phyloP scores from a whole-genome alignment of 805 yeast genomes.

The Barnettozyma populi region DNA sequence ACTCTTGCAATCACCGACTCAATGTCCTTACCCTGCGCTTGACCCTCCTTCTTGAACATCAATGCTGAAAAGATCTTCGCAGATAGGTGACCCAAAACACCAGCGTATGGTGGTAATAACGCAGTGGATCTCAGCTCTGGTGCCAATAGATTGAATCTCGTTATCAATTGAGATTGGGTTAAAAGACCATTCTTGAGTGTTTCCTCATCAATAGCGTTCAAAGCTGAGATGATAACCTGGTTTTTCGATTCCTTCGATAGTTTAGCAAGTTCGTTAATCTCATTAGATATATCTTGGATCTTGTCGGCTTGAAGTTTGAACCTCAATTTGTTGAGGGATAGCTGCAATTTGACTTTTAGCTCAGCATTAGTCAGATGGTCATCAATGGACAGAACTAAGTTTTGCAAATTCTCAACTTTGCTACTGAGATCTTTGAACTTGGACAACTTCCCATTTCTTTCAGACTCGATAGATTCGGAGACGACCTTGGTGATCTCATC shows the following conservation, averaged over 20 bases:
- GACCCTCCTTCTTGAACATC: constrained; percentile 72
- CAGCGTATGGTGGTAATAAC: constrained; percentile 90
- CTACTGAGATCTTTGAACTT: constrained; percentile 55
- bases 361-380: constrained; percentile 34
- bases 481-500: constrained; percentile 58
- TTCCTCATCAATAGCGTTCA: constrained; percentile 41
- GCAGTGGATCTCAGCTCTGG: constrained; percentile 89
- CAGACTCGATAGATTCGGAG: constrained; percentile 54
- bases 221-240: constrained; percentile 44
- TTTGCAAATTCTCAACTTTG: constrained; percentile 51
- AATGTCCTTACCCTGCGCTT: constrained; percentile 75
- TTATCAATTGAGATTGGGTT: constrained; percentile 25
- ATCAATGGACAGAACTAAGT: constrained; percentile 40
- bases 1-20: constrained; percentile 89
- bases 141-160: constrained; percentile 51
- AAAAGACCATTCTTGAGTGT: constrained; percentile 52
- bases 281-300: constrained; percentile 28
- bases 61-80: constrained; percentile 73
- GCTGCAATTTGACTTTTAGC: constrained; percentile 36
- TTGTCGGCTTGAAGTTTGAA: constrained; percentile 35
- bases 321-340: constrained; percentile 38
- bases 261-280: constrained; percentile 18
- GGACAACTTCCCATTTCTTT: constrained; percentile 75
- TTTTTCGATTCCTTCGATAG: constrained; percentile 37
- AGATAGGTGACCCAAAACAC: constrained; percentile 84